These are phyloP conservation scores for Cercospora sesami DNA, from an alignment of 2,329 filamentous ascomycete genomes.

Conservation along the genomic window DNA sequence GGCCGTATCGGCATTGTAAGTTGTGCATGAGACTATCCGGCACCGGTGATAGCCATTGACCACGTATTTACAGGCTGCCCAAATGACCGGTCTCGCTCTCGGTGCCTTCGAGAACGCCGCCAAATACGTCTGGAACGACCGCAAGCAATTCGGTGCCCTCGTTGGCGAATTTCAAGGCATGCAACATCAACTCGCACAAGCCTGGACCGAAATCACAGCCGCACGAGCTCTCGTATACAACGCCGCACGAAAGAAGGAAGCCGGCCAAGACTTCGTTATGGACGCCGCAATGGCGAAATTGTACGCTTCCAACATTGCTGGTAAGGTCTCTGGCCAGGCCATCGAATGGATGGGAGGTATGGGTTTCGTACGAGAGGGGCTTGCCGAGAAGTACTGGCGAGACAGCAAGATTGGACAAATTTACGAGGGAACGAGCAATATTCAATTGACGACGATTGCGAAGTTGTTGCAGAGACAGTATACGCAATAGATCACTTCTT, in stretches of 20 bases:
- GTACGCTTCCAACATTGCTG: constrained; percentile 88
- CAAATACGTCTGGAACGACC: constrained; percentile 95
- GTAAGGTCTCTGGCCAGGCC: constrained; percentile 77
- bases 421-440: constrained; percentile 76
- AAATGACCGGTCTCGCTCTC: constrained; percentile 96
- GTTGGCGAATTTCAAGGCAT: constrained; percentile 98
- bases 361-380: constrained; percentile 94
- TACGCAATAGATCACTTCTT: constrained; percentile 41
- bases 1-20: constrained; percentile 86
- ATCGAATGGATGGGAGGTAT: constrained; percentile 99
- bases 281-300: constrained; percentile 99
- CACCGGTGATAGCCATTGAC: background rate
- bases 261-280: constrained; percentile 88
- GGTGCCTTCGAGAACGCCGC: constrained; percentile 95
- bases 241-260: constrained; percentile 95
- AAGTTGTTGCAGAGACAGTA: constrained; percentile 70
- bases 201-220: constrained; percentile 88
- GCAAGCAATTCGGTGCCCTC: constrained; percentile 90
- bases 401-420: constrained; percentile 97
- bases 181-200: constrained; percentile 97
- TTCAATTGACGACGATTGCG: constrained; percentile 69
- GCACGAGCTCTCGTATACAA: constrained; percentile 94
- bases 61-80: constrained; percentile 56
- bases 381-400: constrained; percentile 96
- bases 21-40: background rate